phyloP scores from a whole-genome alignment of 75 land plant genomes.

The Pinus tabuliformis region DNA sequence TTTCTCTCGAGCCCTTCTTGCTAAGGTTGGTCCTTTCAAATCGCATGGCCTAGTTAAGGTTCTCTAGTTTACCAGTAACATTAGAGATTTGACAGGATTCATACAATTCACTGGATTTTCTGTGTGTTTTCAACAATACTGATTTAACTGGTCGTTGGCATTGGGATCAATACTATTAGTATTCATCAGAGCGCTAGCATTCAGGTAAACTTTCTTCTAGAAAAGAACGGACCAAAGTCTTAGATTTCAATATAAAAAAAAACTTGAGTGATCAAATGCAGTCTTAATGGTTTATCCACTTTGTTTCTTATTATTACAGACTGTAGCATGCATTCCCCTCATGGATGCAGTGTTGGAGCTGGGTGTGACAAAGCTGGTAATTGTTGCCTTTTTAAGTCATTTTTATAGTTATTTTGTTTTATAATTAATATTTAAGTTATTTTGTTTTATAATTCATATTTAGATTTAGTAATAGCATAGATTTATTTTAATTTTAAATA shows the following conservation, averaged over 20 bases:
- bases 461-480: no score
- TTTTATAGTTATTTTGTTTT: not conserved
- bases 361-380: conserved; percentile 71
- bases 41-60: not conserved
- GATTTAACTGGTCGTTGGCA: not conserved
- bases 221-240: not conserved
- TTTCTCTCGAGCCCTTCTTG: conserved; percentile 79
- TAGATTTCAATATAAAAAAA: no score
- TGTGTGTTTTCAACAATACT: not conserved
- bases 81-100: no score
- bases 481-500: no score
- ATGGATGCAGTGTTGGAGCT: conserved; percentile 75
- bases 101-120: no score
- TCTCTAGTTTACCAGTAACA: not conserved
- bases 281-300: not conserved
- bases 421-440: not conserved
- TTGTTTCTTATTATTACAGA: conserved; percentile 39
- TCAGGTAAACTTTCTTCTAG: conserved; percentile 35
- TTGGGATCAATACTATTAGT: not conserved
- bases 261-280: not conserved
- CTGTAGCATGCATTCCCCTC: conserved; percentile 83
- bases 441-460: not conserved
- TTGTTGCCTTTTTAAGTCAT: no score
- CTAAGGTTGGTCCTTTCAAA: conserved; percentile 52
- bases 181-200: conserved; percentile 53